Conservation (phyloP, 257 asterid species). For the Solanum ossicruentum region DNA sequence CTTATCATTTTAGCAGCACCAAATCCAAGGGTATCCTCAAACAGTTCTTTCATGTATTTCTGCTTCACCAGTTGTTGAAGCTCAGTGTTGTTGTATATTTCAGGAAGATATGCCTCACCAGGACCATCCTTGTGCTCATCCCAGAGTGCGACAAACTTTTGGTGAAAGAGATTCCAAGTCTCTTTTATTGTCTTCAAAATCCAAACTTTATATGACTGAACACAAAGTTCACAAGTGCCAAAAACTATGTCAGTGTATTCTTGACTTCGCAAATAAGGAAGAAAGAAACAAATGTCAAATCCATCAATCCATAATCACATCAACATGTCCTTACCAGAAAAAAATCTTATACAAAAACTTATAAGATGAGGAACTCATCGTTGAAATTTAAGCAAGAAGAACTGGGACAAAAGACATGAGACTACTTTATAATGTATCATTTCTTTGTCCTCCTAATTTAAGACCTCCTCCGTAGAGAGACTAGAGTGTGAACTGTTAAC, state of each 20-base stretch:
- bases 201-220: constrained; percentile 72
- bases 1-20: constrained; percentile 98
- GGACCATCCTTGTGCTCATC: constrained; percentile 80
- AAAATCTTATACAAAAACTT: background rate
- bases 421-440: background rate
- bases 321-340: background rate
- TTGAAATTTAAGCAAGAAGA: background rate
- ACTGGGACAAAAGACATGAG: background rate
- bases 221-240: background rate
- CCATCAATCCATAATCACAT: background rate
- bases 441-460: background rate
- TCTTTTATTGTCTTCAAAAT: constrained; percentile 66
- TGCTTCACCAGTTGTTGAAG: constrained; percentile 41
- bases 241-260: background rate
- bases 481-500: background rate
- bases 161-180: constrained; percentile 79
- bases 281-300: background rate
- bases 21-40: constrained; percentile 84
- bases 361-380: background rate
- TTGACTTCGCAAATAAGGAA: background rate
- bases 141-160: constrained; percentile 79
- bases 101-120: constrained; percentile 95
- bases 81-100: constrained; percentile 54
- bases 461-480: background rate
- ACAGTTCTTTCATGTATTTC: constrained; percentile 63